These are phyloP conservation scores for Prunus fruticosa DNA, from an alignment of 306 rosid genomes.

Conservation along the genomic window DNA sequence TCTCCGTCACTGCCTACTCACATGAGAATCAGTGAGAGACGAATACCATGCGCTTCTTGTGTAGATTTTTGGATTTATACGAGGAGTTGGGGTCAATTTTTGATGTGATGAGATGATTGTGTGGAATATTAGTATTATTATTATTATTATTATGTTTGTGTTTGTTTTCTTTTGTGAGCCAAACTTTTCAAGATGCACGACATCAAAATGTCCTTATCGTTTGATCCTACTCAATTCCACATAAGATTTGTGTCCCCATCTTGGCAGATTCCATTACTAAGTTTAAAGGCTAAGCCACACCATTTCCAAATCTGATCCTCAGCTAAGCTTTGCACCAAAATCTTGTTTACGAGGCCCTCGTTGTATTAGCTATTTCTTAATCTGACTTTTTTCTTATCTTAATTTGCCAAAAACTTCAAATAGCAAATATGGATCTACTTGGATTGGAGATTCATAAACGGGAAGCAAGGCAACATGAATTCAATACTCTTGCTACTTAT, in stretches of 20 bases:
- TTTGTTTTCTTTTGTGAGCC: constrained; percentile 1
- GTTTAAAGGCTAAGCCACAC: not conserved
- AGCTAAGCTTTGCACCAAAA: not conserved
- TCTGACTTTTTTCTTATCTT: not conserved
- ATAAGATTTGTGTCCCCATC: constrained; percentile 1
- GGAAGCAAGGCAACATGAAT: constrained; percentile 13
- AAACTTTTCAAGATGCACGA: not conserved
- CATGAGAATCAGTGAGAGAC: constrained; percentile 42
- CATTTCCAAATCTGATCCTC: not conserved
- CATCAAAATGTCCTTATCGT: constrained; percentile 8
- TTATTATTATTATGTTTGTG: not conserved
- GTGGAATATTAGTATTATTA: no score
- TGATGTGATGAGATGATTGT: not conserved
- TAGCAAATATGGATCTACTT: not conserved
- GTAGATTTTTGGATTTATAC: not conserved
- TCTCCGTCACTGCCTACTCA: constrained; percentile 25
- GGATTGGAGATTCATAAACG: not conserved
- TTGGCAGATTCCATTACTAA: not conserved
- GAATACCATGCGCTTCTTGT: not conserved
- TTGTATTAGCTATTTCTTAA: no score
- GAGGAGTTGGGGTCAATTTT: not conserved
- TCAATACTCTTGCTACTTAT: constrained; percentile 25
- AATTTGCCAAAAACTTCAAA: no score
- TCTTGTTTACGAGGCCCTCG: not conserved
- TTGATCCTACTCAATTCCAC: constrained; percentile 7